A percentile compares a stretch with the other conserved stretches of the same genome.
phyloP scores from a whole-genome alignment of 805 yeast genomes.

The Candida golubevii region DNA sequence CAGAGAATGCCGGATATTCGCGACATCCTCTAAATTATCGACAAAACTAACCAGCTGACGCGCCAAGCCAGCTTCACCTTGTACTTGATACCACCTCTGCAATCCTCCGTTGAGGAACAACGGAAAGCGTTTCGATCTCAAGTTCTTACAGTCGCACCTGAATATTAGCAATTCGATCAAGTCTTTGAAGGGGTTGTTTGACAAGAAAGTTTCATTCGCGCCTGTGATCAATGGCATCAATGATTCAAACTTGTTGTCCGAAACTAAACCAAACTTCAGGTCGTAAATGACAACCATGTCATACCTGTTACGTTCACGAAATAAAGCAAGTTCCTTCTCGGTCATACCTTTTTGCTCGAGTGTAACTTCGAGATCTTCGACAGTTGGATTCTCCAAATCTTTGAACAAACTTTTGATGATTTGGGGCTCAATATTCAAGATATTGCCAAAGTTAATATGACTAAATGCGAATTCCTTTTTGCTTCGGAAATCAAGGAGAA shows the following conservation, averaged over 20 bases:
- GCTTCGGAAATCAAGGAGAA: slow-evolving; percentile 72
- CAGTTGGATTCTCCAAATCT: slow-evolving; percentile 39
- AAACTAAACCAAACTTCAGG: slow-evolving; percentile 31
- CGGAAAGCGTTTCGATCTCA: slow-evolving; percentile 30
- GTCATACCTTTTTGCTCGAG: slow-evolving; percentile 46
- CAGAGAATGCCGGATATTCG: neutral
- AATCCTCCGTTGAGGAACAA: slow-evolving; percentile 37
- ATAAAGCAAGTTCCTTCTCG: slow-evolving; percentile 33
- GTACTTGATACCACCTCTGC: slow-evolving; percentile 27
- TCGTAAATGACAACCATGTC: slow-evolving; percentile 68
- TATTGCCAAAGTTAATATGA: slow-evolving; percentile 57
- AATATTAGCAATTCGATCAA: slow-evolving; percentile 38
- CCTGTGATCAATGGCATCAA: slow-evolving; percentile 35
- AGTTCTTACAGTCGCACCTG: slow-evolving; percentile 30
- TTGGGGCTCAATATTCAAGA: slow-evolving; percentile 72
- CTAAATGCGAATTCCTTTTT: slow-evolving; percentile 53
- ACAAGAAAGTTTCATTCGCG: slow-evolving; percentile 35
- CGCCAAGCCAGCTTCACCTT: slow-evolving; percentile 23
- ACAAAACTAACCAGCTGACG: neutral
- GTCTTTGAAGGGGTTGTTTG: slow-evolving; percentile 52
- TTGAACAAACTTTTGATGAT: slow-evolving; percentile 17
- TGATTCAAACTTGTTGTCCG: slow-evolving; percentile 28
- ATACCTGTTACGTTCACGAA: slow-evolving; percentile 49
- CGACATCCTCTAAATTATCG: neutral
- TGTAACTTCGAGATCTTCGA: slow-evolving; percentile 61